These are phyloP conservation scores for Metarhizium rileyi DNA, from an alignment of 2,329 filamentous ascomycete genomes.

Conservation along the genomic window DNA sequence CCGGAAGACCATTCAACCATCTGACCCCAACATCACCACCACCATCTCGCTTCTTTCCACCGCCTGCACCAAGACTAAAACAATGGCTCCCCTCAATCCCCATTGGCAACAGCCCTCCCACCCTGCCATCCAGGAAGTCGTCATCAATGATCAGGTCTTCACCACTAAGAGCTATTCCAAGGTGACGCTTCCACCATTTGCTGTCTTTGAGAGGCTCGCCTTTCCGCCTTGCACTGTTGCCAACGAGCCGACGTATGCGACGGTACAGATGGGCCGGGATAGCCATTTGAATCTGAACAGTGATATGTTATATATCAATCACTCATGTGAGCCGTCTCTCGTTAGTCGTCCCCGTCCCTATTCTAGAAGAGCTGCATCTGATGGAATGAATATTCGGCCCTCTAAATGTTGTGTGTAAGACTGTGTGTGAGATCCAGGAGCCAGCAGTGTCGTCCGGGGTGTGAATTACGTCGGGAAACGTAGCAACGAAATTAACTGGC, in stretches of 20 bases:
- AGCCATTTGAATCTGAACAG: constrained; percentile 54
- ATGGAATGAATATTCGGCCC: neutral
- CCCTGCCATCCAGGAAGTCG: constrained; percentile 46
- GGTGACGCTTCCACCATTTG: constrained; percentile 48
- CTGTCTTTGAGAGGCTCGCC: constrained; percentile 54
- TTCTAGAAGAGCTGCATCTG: neutral
- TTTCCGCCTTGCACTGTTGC: constrained; percentile 54
- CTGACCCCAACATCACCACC: neutral
- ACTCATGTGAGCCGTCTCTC: constrained; percentile 56
- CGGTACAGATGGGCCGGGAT: constrained; percentile 48
- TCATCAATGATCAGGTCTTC: constrained; percentile 43
- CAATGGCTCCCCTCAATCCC: constrained; percentile 47
- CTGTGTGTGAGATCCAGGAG: neutral
- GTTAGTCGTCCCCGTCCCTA: constrained; percentile 32
- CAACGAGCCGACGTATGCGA: constrained; percentile 49
- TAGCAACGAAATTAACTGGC: neutral
- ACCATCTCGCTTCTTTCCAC: neutral
- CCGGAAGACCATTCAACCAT: neutral
- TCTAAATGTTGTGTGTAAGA: neutral
- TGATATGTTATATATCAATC: constrained; percentile 58
- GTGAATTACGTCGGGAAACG: neutral
- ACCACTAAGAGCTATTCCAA: constrained; percentile 51
- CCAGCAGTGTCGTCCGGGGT: neutral
- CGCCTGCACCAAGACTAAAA: neutral
- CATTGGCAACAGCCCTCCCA: constrained; percentile 53